Evolutionary conservation across 2,329 filamentous ascomycete genomes (phyloP).

Genomic region (Colletotrichum sp.): DNA sequence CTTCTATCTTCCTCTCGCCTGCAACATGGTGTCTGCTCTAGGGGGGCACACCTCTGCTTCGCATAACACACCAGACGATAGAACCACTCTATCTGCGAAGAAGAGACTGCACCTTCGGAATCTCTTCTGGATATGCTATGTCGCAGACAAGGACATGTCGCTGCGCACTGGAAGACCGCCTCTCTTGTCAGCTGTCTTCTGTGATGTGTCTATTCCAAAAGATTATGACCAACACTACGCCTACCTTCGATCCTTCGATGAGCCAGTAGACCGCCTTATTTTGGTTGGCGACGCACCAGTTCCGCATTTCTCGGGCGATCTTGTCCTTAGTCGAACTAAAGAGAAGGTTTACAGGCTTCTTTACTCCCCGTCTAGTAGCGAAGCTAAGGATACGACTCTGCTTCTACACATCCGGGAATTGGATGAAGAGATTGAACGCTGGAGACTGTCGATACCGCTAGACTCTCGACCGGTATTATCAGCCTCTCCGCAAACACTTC

Average conservation of each 20-base stretch:
- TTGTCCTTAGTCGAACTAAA: not conserved
- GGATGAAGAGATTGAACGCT: slow-evolving; percentile 36
- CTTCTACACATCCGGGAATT: slow-evolving; percentile 30
- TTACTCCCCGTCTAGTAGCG: not conserved
- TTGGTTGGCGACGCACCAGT: accelerated
- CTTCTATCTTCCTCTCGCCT: not conserved
- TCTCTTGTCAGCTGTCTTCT: not conserved
- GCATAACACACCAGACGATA: not conserved
- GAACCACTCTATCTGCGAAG: not conserved
- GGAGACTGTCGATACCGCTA: slow-evolving; percentile 29
- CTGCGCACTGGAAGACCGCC: slow-evolving; percentile 28
- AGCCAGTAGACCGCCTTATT: not conserved
- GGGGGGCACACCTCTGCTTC: not conserved
- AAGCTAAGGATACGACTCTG: not conserved
- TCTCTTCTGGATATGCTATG: slow-evolving; percentile 33
- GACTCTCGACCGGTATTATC: slow-evolving; percentile 11
- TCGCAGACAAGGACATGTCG: slow-evolving; percentile 30
- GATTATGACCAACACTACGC: not conserved
- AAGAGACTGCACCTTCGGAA: slow-evolving; percentile 5
- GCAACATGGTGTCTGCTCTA: not conserved
- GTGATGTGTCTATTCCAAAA: not conserved
- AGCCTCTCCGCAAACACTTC: not conserved
- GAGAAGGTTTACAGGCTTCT: not conserved
- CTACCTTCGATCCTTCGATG: not conserved
- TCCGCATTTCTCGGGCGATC: not conserved